Base-by-base conservation (phyloP, 306 rosid genomes). In the Canavalia gladiata region DNA sequence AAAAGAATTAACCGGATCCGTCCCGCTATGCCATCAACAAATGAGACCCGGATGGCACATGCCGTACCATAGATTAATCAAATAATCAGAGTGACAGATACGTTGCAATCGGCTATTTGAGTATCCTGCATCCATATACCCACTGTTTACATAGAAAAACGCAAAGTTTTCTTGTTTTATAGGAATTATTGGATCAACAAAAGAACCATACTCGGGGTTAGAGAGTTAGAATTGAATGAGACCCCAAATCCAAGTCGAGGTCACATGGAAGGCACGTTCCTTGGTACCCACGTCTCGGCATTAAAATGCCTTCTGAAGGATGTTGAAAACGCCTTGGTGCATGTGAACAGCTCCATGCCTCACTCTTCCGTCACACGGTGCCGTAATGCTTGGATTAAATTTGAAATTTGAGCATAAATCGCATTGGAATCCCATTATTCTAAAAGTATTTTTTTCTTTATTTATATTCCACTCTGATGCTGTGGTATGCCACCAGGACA, bases 201-300 rank as follows among this genome's bases (percentile, higher is more conserved):
- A 79, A 57, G 43, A 37, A 50, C 2, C 54, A 12, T 43, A 59
- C 28, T 78, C 63, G 78, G 67, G 66, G 85, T 45, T 64, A 78
- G 81, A 70, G 81, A 41, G 49, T 7, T 9, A 34, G 51, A 50
- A 81, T 62, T 79, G 5, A 78, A 39, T 39, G 46, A 64, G 68
- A 70, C 72, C 81, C 85, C 59, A 71, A 78, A 78, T 73, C 77
- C 62, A 79, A 79, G 84, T 74, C 9, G 60, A 37, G 62, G 28
- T 80, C 92, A 85, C 91, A 88, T 87, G 92, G 79, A 85, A 50
- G 58, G 43, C 87, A 80, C 70, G 83, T 88, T 74, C 47, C 85
- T 90, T 84, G 54, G 7, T 5, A 77, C 39, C 66, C 69, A 87
- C 76, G 80, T 64, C 41, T 5, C 65, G 31, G 67, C 67, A 3